Base-by-base conservation (phyloP, 2,329 filamentous ascomycete species). In the Cordyceps cicadae region DNA sequence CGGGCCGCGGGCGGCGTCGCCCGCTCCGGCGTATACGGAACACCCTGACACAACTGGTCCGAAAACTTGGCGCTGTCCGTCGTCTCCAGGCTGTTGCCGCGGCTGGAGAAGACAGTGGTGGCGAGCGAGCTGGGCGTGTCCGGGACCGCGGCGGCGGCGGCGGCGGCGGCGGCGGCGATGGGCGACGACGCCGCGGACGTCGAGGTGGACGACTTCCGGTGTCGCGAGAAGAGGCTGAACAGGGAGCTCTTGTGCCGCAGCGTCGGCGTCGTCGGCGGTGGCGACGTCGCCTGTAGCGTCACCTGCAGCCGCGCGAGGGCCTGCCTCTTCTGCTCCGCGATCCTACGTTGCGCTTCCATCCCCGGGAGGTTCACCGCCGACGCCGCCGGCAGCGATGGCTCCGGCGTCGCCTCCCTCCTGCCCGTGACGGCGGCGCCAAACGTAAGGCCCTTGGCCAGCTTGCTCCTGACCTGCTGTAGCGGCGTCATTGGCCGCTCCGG, bases 311-410 rank as follows among this genome's bases (percentile, higher is more conserved):
- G 75, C 54, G 75, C 74, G 24, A 79, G 71, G 64, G 81, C 77
- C 58, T 76, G 75, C 66, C 75, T 77, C 69, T 78, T 79, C 67
- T 81, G 78, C 64, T 81, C 78, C 26, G 76, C 75, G 50, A 79
- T 70, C 50, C 78, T 75, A 62, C 78, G 76, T 65, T 81, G 74
- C 39, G 75, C 78, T 65, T 82, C 79, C 43, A 4, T 24, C 24
- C 24, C 24, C 24, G 2, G 24, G 4, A 24, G 24, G 2, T 24
- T 4, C 24, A 4, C 3, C 24, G 24, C 24, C 24, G 24, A 24
- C 24, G 24, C 24, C 24, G 24, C 37, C 17, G 48, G 37, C 6
- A 54, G 34, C 24, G 48, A 34, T n/a, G 32, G 34, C 34, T 14
- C 34, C 8, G 34, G 58, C 55, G 6, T 37, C 45, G 11, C 54